A percentile compares a stretch with the other conserved stretches of the same genome.
Conservation (phyloP, 306 rosid species). For the Arachis hypogaea region DNA sequence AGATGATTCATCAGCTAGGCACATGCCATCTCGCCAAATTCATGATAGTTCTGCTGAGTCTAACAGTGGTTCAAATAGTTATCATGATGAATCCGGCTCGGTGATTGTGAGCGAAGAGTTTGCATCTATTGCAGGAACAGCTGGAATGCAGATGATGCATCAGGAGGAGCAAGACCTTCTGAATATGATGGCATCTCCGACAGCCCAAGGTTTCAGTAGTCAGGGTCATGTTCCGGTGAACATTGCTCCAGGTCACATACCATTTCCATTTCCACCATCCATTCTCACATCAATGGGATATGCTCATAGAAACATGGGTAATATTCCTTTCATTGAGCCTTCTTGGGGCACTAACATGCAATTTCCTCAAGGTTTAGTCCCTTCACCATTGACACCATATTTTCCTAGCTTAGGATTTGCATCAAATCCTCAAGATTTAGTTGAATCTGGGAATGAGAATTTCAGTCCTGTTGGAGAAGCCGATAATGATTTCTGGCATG, state of each 20-base stretch:
- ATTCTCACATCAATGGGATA: conserved; percentile 81
- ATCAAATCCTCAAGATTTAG: conserved; percentile 64
- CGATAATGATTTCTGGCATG: conserved; percentile 86
- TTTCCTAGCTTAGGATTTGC: conserved; percentile 69
- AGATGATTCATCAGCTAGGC: conserved; percentile 59
- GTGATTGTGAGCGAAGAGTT: conserved; percentile 62
- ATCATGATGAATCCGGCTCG: conserved; percentile 57
- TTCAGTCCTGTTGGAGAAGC: conserved; percentile 63
- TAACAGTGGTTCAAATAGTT: conserved; percentile 52
- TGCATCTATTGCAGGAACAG: conserved; percentile 61
- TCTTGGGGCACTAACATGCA: conserved; percentile 88
- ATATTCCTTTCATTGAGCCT: conserved; percentile 74
- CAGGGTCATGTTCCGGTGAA: conserved; percentile 76
- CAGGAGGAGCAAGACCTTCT: conserved; percentile 94
- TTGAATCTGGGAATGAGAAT: conserved; percentile 62
- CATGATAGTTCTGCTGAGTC: conserved; percentile 61
- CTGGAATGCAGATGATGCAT: conserved; percentile 68
- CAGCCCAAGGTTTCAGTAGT: conserved; percentile 70
- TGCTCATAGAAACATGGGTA: conserved; percentile 73
- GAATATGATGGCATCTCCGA: conserved; percentile 78
- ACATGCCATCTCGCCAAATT: conserved; percentile 48
- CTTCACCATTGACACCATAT: conserved; percentile 68
- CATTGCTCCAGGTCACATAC: conserved; percentile 73
- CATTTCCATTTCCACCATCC: conserved; percentile 73
- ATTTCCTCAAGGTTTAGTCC: conserved; percentile 77